A percentile compares a stretch with the other conserved stretches of the same genome.
phyloP scores from a whole-genome alignment of 441 rosid genomes.

The Gossypium lobatum region DNA sequence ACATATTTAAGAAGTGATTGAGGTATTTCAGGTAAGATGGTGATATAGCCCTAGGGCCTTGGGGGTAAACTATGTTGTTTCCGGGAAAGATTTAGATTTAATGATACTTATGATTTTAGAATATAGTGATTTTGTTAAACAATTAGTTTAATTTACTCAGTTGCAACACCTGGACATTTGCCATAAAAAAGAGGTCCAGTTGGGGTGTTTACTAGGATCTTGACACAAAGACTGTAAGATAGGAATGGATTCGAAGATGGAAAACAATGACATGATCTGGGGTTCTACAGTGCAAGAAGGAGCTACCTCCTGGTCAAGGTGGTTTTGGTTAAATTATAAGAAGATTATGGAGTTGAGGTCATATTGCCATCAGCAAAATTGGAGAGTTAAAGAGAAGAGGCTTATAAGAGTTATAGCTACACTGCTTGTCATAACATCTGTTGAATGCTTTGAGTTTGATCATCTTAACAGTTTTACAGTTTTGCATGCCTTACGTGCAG shows the following conservation, averaged over 20 bases:
- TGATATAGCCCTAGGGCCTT: neutral
- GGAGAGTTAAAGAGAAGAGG: conserved; percentile 3
- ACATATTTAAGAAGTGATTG: neutral
- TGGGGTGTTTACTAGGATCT: neutral
- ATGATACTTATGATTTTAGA: neutral
- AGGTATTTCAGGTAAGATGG: neutral
- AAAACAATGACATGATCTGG: neutral
- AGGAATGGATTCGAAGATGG: neutral
- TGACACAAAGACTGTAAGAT: neutral
- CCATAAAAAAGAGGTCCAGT: neutral
- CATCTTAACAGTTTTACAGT: conserved; percentile 20
- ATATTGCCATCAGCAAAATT: neutral
- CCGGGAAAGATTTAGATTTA: neutral
- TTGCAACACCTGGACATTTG: neutral
- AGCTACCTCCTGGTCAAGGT: neutral
- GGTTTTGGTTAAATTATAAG: neutral
- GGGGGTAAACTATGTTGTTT: neutral
- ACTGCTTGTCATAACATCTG: conserved; percentile 24
- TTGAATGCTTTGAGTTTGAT: conserved; percentile 7
- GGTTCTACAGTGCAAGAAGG: conserved; percentile 3
- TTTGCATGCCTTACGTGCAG: conserved; percentile 47
- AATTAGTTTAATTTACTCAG: neutral
- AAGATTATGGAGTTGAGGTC: neutral
- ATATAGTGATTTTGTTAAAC: neutral
- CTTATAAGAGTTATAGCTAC: conserved; percentile 1